A percentile compares a stretch with the other conserved stretches of the same genome.
These are phyloP conservation scores for Phaffia rhodozyma DNA, from an alignment of 1,284 basidiomycete genomes.

Conservation along the genomic window DNA sequence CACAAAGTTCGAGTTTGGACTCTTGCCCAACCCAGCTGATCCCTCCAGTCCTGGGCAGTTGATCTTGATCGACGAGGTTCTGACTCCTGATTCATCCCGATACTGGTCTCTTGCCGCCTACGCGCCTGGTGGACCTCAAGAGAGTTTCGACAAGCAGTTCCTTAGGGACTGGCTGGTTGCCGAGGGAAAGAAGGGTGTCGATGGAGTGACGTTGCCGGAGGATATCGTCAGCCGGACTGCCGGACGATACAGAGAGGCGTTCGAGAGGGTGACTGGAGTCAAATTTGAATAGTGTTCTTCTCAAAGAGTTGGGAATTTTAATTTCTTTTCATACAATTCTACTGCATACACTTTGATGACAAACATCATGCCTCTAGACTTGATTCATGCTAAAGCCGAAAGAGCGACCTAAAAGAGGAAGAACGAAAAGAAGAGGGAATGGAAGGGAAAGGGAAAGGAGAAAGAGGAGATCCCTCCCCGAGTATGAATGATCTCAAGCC, in stretches of 20 bases:
- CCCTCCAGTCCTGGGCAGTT: conserved; percentile 41
- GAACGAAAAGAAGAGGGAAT: too few species aligned
- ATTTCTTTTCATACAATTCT: too few species aligned
- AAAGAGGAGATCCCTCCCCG: too few species aligned
- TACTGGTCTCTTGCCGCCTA: conserved; percentile 84
- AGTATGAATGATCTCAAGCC: neutral
- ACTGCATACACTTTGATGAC: too few species aligned
- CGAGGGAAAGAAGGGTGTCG: conserved; percentile 60
- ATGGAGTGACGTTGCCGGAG: conserved; percentile 59
- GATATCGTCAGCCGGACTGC: conserved; percentile 66
- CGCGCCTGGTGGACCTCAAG: conserved; percentile 60
- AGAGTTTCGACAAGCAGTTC: conserved; percentile 96
- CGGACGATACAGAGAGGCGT: conserved; percentile 64
- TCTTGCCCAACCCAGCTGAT: conserved; percentile 37
- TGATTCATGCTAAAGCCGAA: too few species aligned
- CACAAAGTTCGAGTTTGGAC: conserved; percentile 81
- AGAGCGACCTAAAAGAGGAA: too few species aligned
- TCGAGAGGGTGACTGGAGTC: conserved; percentile 50
- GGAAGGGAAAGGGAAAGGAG: too few species aligned
- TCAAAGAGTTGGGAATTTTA: too few species aligned
- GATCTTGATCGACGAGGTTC: conserved; percentile 86
- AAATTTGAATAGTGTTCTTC: neutral
- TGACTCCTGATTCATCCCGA: conserved; percentile 93
- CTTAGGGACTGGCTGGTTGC: conserved; percentile 75
- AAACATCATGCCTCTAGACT: too few species aligned